Evolutionary conservation across 192 early-diverging fungal species (phyloP), one percentile per base, ranked within the genome.

Genomic region (Oehlia diaphana): DNA sequence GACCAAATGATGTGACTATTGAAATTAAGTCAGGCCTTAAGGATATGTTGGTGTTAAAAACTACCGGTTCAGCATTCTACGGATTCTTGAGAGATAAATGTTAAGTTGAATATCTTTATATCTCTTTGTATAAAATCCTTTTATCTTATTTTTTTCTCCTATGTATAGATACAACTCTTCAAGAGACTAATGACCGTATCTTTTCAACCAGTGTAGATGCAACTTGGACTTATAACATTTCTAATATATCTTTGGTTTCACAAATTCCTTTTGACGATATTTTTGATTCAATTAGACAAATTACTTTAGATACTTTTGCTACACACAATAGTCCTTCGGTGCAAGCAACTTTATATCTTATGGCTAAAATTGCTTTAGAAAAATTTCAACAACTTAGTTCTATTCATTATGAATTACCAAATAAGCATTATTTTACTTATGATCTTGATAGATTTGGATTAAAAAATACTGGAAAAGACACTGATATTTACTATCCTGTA

Each of bases 261-360:
- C 70, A 80, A 49, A 81, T 89, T 77, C 82, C 84, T 37, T 95
- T 86, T 81, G 79, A 89, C 77, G 76, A 82, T 19, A 88, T 92
- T 67, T 91, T 87, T 76, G 80, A 82, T 19, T 88, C 87, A 21
- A 88, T 91, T 71, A 87, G 85, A 78, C 83, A 89, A 47, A 90
- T 91, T 83, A 95, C 92, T 42, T 85, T 91, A 35, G 89, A 93
- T 72, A 90, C 88, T n/a, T 92, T 95, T 80, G 92, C 93, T 71
- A 92, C 90, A 74, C 90, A 95, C 68, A 89, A 92, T 37, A 91
- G 92, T 66, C 91, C 91, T 6, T 93, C 93, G 3, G 94, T 94
- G 65, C 94, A 95, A 86, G 91, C 92, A 53, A 93, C 94, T 26
- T 86, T 94, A 62, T 95, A 93, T 84, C 86, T 90, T 78, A 94